phyloP scores from a whole-genome alignment of 176 grass and related monocot species.

The Lolium perenne region DNA sequence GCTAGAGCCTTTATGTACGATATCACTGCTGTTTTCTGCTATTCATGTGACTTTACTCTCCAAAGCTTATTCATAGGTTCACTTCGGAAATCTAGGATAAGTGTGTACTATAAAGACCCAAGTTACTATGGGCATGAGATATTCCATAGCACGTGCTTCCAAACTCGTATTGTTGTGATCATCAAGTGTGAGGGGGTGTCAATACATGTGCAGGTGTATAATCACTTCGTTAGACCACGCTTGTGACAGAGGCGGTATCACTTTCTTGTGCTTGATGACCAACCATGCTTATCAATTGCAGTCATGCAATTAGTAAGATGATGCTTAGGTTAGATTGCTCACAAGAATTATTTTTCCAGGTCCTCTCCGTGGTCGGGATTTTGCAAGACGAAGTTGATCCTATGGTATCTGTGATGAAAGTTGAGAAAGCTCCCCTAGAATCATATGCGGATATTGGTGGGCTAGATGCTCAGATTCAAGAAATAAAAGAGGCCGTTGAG shows the following conservation, averaged over 20 bases:
- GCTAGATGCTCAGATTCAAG: constrained; percentile 91
- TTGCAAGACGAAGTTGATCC: constrained; percentile 94
- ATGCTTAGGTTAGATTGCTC: not conserved
- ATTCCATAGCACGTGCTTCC: not conserved
- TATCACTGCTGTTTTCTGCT: not conserved
- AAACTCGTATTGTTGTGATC: not conserved
- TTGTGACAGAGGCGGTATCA: not conserved
- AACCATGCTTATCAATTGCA: not conserved
- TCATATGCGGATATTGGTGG: constrained; percentile 94
- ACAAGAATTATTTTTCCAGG: constrained; percentile 41
- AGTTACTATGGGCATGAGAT: not conserved
- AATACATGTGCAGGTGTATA: not conserved
- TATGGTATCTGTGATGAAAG: constrained; percentile 97
- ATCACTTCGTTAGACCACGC: too few relatives aligned
- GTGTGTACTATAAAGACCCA: not conserved
- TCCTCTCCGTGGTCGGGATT: constrained; percentile 85
- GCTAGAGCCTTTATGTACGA: too few relatives aligned
- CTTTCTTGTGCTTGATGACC: not conserved
- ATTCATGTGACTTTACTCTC: not conserved
- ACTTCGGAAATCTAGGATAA: not conserved
- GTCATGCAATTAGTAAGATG: not conserved
- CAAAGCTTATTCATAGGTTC: not conserved
- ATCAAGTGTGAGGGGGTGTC: not conserved
- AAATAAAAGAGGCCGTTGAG: constrained; percentile 94
- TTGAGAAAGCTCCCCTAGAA: constrained; percentile 86